These are phyloP conservation scores for Groenewaldozyma salmanticensis DNA, from an alignment of 805 yeast genomes.

Conservation along the genomic window DNA sequence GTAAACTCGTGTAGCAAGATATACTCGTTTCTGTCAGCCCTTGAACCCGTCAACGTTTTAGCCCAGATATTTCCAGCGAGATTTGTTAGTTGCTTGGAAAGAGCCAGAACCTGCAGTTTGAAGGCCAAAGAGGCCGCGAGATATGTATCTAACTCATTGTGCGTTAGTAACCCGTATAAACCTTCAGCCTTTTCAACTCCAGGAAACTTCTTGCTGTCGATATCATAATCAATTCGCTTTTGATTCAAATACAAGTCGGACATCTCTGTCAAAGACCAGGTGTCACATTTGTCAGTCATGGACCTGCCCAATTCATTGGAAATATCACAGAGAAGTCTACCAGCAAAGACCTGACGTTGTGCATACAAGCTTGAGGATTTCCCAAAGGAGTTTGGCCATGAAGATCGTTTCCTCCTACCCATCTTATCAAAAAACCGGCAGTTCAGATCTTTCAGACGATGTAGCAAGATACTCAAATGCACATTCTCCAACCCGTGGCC, in stretches of 20 bases:
- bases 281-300: constrained; percentile 80
- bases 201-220: constrained; percentile 50
- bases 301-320: constrained; percentile 94
- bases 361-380: constrained; percentile 5
- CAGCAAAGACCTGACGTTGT: constrained; percentile 55
- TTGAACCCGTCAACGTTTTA: constrained; percentile 84
- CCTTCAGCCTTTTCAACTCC: constrained; percentile 47
- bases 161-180: constrained; percentile 59
- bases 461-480: constrained; percentile 69
- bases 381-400: constrained; percentile 70
- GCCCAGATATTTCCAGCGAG: constrained; percentile 98
- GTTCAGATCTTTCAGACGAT: constrained; percentile 65
- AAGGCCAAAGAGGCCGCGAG: constrained; percentile 73
- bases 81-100: constrained; percentile 84
- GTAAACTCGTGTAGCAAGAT: constrained; percentile 87
- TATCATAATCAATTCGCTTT: constrained; percentile 62
- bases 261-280: constrained; percentile 93
- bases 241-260: constrained; percentile 64
- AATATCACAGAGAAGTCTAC: constrained; percentile 84
- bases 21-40: constrained; percentile 93
- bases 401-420: constrained; percentile 65
- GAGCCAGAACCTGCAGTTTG: constrained; percentile 72
- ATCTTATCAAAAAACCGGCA: constrained; percentile 41
- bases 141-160: constrained; percentile 54
- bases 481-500: constrained; percentile 82